Conservation (phyloP, 2,329 filamentous ascomycete genomes). For the Parafenestella ontariensis region DNA sequence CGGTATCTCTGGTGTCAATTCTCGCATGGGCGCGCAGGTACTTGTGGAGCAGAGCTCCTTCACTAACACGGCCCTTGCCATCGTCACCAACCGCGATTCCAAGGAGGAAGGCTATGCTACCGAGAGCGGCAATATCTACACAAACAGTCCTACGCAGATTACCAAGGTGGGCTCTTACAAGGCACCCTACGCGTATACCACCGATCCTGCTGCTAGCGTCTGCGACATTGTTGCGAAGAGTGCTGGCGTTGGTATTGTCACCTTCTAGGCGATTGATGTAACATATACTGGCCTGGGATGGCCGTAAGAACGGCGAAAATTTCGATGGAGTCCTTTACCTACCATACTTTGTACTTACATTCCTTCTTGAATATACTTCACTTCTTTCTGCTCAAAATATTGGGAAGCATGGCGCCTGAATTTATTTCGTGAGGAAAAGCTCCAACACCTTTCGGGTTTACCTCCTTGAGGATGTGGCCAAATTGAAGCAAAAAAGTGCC, state of each 20-base stretch:
- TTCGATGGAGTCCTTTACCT: constrained; percentile 2
- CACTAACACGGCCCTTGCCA: constrained; percentile 65
- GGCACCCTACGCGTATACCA: constrained; percentile 62
- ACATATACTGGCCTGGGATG: no score
- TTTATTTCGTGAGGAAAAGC: background rate
- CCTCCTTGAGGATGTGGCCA: no score
- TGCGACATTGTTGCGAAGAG: constrained; percentile 39
- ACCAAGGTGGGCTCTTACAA: constrained; percentile 59
- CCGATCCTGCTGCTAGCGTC: constrained; percentile 32
- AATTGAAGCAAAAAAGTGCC: no score
- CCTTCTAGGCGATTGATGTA: constrained; percentile 24
- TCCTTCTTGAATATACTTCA: constrained; percentile 25
- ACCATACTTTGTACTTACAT: constrained; percentile 30
- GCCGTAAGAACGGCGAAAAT: constrained; percentile 1
- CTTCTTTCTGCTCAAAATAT: constrained; percentile 1
- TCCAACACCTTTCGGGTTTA: no score
- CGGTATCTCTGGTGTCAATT: constrained; percentile 51
- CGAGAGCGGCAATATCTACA: constrained; percentile 54
- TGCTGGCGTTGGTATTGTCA: constrained; percentile 42
- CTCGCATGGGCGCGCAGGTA: constrained; percentile 53
- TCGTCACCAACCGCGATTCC: constrained; percentile 64
- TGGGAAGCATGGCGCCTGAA: background rate
- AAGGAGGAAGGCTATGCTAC: constrained; percentile 58
- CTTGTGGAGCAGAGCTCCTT: constrained; percentile 58
- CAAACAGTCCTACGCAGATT: constrained; percentile 54